Evolutionary conservation across 1,139 yeast species (phyloP).

Genomic region (Scheffersomyces stambukii): DNA sequence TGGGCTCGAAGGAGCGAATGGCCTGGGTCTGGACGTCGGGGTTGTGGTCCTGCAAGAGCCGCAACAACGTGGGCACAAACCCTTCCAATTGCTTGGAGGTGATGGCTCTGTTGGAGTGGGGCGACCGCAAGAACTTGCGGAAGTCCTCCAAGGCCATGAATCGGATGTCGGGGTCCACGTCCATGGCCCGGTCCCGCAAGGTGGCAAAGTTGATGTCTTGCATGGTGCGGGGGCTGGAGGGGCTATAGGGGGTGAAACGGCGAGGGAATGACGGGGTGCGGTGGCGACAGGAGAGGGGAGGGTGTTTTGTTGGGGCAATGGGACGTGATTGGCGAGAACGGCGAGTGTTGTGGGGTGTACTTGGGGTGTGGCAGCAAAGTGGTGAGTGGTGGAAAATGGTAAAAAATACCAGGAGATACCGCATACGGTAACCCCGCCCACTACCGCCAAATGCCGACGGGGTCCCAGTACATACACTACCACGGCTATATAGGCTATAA

Average conservation of each 20-base stretch:
- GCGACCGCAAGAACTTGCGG: conserved; percentile 36
- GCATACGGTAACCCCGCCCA: no score
- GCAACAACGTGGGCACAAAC: conserved; percentile 48
- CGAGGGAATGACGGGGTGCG: conserved; percentile 1
- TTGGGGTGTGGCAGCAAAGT: not conserved
- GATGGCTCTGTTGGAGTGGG: conserved; percentile 18
- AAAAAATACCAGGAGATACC: no score
- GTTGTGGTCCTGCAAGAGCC: conserved; percentile 57
- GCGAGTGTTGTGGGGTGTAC: not conserved
- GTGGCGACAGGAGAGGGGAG: not conserved
- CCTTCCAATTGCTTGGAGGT: conserved; percentile 23
- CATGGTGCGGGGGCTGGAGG: conserved; percentile 8
- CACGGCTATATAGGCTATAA: not conserved
- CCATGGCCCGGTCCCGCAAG: conserved; percentile 48
- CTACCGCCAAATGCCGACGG: no score
- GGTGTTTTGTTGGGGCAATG: conserved; percentile 1
- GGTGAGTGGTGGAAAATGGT: no score
- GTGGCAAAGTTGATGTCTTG: conserved; percentile 19
- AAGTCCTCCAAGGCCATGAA: conserved; percentile 86
- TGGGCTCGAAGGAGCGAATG: conserved; percentile 50
- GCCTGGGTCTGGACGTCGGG: conserved; percentile 82
- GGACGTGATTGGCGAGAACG: not conserved
- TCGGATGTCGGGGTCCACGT: conserved; percentile 78
- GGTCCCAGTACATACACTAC: not conserved
- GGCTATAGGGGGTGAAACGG: conserved; percentile 1